Evolutionary conservation across 768 basidiomycete species (phyloP), one percentile per base, ranked within the genome.

Genomic region (Fomitopsis pulvina): DNA sequence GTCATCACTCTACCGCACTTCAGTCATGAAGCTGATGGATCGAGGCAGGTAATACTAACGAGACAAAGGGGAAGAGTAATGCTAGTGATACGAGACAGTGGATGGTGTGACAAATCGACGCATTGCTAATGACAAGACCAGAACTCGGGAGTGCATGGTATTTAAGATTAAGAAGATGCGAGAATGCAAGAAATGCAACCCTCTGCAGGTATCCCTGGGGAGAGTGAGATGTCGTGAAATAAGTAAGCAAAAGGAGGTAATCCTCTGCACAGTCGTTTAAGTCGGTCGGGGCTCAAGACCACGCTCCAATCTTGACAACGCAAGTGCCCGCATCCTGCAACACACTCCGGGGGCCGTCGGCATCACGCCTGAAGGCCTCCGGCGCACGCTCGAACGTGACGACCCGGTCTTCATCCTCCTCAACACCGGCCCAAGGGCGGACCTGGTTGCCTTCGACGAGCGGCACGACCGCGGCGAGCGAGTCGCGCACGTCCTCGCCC

Each of bases 401-500:
- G 24, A 74, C 66, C 37, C 74, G 63, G 12, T 52, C 59, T 42
- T 67, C 57, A 43, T 65, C 54, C n/a, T 64, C 68, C 27, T 66
- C 73, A n/a, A 38, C 46, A 3, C 57, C 57, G 2, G 73, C 66
- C 56, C 70, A 68, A n/a, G 77, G 77, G 47, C 73, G 61, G 14
- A 79, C 61, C 20, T 66, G 67, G 32, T 69, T 69, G 41, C 66
- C 59, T 45, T 64, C 62, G 2, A 71, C 71, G 60, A 75, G 60
- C 22, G 59, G 61, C 41, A 70, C 52, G 38, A 77, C 66, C 6
- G 69, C 68, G 18, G 61, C 68, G 2, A 79, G 60, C 28, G 75
- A 69, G 45, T 80, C 75, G 14, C 80, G 71, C 47, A 91, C 76
- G 62, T 89, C 84, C 50, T 80, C 76, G 24, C 90, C 90, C 58